Conservation (phyloP, 208 protist species). For the Novymonas esmeraldas region DNA sequence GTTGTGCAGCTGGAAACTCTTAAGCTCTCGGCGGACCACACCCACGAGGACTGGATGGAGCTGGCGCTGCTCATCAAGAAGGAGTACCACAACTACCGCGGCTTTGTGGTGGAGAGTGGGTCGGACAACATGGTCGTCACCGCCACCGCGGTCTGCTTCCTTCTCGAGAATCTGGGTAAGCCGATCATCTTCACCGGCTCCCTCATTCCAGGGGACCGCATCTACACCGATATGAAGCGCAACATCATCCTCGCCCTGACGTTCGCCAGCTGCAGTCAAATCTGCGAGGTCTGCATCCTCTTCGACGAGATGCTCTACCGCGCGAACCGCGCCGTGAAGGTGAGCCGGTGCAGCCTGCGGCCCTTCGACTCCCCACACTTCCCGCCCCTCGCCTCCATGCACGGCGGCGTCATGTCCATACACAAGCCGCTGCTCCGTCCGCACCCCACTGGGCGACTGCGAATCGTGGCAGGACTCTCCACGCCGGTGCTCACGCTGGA, state of each 20-base stretch:
- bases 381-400: constrained; percentile 82
- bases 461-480: constrained; percentile 54
- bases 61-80: constrained; percentile 71
- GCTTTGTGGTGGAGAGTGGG: constrained; percentile 97
- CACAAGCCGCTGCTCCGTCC: constrained; percentile 47
- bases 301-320: constrained; percentile 95
- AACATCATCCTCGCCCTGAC: constrained; percentile 87
- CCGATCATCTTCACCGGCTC: constrained; percentile 97
- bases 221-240: constrained; percentile 89
- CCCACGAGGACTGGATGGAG: constrained; percentile 65
- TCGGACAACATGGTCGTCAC: constrained; percentile 97
- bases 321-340: constrained; percentile 92
- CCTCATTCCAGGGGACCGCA: constrained; percentile 84
- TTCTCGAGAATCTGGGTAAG: constrained; percentile 97
- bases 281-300: constrained; percentile 95
- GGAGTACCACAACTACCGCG: constrained; percentile 93
- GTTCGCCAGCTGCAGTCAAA: constrained; percentile 82
- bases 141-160: constrained; percentile 95
- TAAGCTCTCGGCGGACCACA: constrained; percentile 73
- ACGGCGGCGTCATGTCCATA: constrained; percentile 48
- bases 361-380: constrained; percentile 95
- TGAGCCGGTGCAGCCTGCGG: constrained; percentile 64
- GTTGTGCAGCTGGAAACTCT: constrained; percentile 52
- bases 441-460: constrained; percentile 52
- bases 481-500: constrained; percentile 55